phyloP scores from a whole-genome alignment of 106 monocot species.

The Acorus calamus region DNA sequence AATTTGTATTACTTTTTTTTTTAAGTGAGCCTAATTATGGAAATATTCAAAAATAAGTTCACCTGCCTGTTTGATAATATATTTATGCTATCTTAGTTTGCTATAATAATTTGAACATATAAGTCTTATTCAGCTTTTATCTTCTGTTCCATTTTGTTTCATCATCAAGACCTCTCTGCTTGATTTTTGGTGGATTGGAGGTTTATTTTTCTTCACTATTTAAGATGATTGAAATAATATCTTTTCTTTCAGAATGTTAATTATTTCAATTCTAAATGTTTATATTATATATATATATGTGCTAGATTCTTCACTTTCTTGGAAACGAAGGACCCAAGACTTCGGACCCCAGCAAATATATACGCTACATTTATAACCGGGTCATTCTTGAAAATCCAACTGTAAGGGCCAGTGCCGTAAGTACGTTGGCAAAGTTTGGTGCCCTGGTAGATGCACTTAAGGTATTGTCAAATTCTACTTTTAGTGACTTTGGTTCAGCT shows the following conservation, averaged over 20 bases:
- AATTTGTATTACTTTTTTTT: too few species aligned
- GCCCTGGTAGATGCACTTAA: constrained; percentile 86
- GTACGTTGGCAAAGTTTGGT: constrained; percentile 96
- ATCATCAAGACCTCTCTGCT: too few species aligned
- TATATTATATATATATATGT: neutral
- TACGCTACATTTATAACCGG: constrained; percentile 94
- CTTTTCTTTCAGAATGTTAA: neutral
- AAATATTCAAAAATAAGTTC: too few species aligned
- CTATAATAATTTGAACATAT: too few species aligned
- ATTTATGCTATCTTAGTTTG: too few species aligned
- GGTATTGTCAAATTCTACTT: constrained; percentile 28
- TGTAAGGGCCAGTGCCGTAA: constrained; percentile 90
- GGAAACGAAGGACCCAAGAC: constrained; percentile 99
- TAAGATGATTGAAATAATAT: neutral
- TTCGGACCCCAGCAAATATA: constrained; percentile 91
- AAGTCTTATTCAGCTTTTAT: too few species aligned
- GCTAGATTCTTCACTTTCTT: constrained; percentile 91
- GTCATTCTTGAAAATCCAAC: constrained; percentile 99
- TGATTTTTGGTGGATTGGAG: too few species aligned
- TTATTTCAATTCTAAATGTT: neutral
- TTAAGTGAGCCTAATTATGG: too few species aligned
- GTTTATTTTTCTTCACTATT: too few species aligned
- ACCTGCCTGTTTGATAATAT: too few species aligned
- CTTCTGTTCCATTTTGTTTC: too few species aligned
- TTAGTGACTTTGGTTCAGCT: neutral